Evolutionary conservation across 148 eudicot species (phyloP).

Genomic region (Nyssa sinensis): DNA sequence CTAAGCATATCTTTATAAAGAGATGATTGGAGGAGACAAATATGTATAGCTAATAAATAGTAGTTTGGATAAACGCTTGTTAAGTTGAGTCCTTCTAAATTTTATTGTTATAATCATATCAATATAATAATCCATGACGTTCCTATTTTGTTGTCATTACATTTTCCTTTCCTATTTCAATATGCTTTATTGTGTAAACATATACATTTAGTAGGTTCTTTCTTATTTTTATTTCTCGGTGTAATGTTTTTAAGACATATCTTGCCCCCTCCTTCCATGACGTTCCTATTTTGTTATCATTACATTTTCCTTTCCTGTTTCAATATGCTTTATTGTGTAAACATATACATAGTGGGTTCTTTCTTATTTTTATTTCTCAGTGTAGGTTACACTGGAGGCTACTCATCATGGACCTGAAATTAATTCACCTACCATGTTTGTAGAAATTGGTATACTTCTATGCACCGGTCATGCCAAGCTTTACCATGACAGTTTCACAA

Average conservation of each 20-base stretch:
- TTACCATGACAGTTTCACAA: not conserved
- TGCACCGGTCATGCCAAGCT: not conserved
- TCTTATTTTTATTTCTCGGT: slow-evolving; percentile 4
- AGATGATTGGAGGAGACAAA: too few relatives aligned
- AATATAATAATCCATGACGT: not conserved
- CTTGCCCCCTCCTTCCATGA: too few relatives aligned
- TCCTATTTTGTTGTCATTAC: not conserved
- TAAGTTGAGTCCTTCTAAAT: not conserved
- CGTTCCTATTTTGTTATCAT: not conserved
- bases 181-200: not conserved
- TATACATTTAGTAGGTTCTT: not conserved
- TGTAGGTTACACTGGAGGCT: slow-evolving; percentile 75
- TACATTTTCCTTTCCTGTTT: too few relatives aligned
- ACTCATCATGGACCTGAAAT: slow-evolving; percentile 74
- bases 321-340: not conserved
- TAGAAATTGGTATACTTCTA: slow-evolving; percentile 53
- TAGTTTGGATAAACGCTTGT: too few relatives aligned
- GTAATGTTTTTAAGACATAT: too few relatives aligned
- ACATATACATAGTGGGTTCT: not conserved
- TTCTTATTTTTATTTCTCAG: slow-evolving; percentile 1
- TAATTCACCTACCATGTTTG: slow-evolving; percentile 61
- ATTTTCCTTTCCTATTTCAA: not conserved
- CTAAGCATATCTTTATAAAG: too few relatives aligned
- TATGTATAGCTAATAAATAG: too few relatives aligned
- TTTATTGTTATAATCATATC: not conserved